phyloP scores from a whole-genome alignment of 23 red algal genomes.

The Chondrus crispus region DNA sequence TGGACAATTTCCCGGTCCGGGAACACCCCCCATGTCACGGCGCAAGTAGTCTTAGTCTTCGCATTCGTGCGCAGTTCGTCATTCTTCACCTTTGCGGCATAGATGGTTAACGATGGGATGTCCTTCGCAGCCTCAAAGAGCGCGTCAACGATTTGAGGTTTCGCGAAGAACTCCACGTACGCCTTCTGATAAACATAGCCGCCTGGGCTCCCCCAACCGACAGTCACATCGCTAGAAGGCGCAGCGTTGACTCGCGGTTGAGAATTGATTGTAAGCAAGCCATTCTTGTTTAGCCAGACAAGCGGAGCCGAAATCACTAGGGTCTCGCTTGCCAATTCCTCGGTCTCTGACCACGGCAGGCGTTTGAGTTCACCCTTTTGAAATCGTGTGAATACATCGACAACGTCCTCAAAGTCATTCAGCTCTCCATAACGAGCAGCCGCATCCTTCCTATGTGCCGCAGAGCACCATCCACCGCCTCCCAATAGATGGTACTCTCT shows the following conservation, averaged over 20 bases:
- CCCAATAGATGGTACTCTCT: conserved; percentile 84
- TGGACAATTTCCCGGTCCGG: conserved; percentile 92
- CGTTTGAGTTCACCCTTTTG: conserved; percentile 80
- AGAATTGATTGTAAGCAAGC: conserved; percentile 95
- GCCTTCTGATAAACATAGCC: conserved; percentile 99
- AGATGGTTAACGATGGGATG: conserved; percentile 78
- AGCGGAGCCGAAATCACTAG: conserved; percentile 68
- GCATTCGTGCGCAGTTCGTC: conserved; percentile 67
- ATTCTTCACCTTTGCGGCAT: conserved; percentile 62
- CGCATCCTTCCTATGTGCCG: conserved; percentile 33
- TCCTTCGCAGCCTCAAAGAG: conserved; percentile 70
- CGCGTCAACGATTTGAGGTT: conserved; percentile 56
- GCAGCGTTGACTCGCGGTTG: conserved; percentile 97
- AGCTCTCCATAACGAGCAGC: conserved; percentile 63
- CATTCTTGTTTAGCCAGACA: conserved; percentile 83
- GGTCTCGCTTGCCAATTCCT: conserved; percentile 78
- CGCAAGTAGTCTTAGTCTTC: conserved; percentile 46
- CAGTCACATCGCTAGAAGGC: conserved; percentile 83
- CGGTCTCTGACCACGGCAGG: conserved; percentile 85
- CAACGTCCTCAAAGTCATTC: conserved; percentile 65
- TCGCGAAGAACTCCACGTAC: conserved; percentile 98
- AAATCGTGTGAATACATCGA: conserved; percentile 75
- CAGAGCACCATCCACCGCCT: conserved; percentile 79
- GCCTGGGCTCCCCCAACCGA: conserved; percentile 91
- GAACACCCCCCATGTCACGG: conserved; percentile 99